A percentile compares a stretch with the other conserved stretches of the same genome.
Evolutionary conservation across 176 grass and related monocot species (phyloP).

Genomic region (Oryza officinalis): DNA sequence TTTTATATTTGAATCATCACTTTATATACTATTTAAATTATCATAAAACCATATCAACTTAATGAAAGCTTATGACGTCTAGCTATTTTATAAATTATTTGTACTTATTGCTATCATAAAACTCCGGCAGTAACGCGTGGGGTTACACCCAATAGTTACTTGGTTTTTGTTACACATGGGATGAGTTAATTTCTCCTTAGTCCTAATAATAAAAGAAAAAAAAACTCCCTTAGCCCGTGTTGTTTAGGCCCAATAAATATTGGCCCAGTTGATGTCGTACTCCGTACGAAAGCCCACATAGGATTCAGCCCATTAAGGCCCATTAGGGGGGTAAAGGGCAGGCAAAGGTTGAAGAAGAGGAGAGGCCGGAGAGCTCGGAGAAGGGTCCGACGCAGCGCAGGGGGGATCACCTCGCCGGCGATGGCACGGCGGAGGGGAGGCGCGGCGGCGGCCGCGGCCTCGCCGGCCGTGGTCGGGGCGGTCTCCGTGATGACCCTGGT

Average conservation of each 20-base stretch:
- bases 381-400: background rate
- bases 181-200: no score
- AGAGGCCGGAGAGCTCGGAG: background rate
- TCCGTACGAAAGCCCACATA: background rate
- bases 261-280: background rate
- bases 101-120: no score
- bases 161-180: no score
- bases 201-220: no score
- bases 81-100: no score
- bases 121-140: no score
- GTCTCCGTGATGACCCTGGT: conserved; percentile 48
- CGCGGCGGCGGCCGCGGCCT: conserved; percentile 35
- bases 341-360: background rate
- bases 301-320: background rate
- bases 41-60: no score
- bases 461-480: conserved; percentile 47
- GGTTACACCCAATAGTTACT: no score
- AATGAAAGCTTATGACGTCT: no score
- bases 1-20: no score
- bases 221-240: no score
- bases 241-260: background rate
- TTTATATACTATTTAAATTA: no score
- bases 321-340: background rate
- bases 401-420: conserved; percentile 22
- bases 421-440: conserved; percentile 57